Base-by-base conservation (phyloP, 257 asterid species). In the Perilla frutescens region DNA sequence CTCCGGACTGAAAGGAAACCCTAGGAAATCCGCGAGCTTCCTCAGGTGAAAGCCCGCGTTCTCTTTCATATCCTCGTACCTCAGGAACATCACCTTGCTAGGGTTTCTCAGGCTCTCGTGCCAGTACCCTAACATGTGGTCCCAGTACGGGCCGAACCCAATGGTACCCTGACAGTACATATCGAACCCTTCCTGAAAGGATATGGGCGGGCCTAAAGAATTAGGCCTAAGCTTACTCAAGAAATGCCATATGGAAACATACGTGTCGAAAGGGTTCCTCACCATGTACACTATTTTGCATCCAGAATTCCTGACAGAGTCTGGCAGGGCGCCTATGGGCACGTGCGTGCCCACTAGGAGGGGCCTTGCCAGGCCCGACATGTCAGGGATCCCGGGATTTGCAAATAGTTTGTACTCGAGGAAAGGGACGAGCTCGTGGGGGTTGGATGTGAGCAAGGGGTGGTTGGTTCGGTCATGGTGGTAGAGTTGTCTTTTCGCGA, bases 41-140 rank as follows among this genome's bases (percentile, higher is more conserved):
- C 76, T 88, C 73, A 79, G 12, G 2, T 63, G 32, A 6, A 48
- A 15, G 13, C 31, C 43, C 1, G 56, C 10, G 34, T 84, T 67
- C n/a, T 62, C 76, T 71, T 81, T 81, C 81, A 87, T 69, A 0
- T 88, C 91, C 76, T 87, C 92, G 14, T 83, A 88, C 80, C 67
- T 87, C 64, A 87, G 32, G 49, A 86, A 84, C 78, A 88, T 31
- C 3, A 86, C 86, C 54, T 84, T 83, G 26, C 73, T 11, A 8
- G 87, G 81, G 37, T 11, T 75, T 31, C 71, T 66, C 26, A 64
- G 44, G 61, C 87, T 84, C 76, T 72, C 81, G 0, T 32, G 48
- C 90, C 91, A 86, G 48, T 79, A 84, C 11, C 86, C 90, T 43
- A 86, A 34, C 86, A 86, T 73, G 58, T 88, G 95, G n/a, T 88